Evolutionary conservation across 1,139 yeast genomes (phyloP).

Genomic region (Yamadazyma triangularis): DNA sequence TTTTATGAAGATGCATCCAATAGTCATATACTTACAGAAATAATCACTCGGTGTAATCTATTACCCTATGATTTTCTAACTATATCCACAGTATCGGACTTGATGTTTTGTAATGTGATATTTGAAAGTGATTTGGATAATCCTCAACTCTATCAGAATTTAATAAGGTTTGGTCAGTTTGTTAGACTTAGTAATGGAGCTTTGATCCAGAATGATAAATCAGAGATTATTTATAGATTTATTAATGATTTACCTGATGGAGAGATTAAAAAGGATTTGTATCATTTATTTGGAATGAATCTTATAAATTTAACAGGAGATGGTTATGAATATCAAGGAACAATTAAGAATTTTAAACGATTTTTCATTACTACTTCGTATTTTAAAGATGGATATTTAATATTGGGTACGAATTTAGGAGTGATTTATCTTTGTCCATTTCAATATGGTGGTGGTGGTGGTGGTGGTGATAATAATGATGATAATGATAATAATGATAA

Average conservation of each 20-base stretch:
- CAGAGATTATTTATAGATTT: conserved; percentile 7
- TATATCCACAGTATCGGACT: conserved; percentile 7
- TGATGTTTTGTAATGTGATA: conserved; percentile 11
- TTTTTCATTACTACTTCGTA: conserved; percentile 13
- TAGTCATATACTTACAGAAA: too few relatives aligned
- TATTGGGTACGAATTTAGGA: conserved; percentile 13
- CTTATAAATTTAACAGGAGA: conserved; percentile 5
- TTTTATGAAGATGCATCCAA: neutral
- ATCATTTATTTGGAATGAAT: conserved; percentile 15
- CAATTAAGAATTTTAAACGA: conserved; percentile 8
- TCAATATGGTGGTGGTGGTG: too few relatives aligned
- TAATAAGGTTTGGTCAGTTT: conserved; percentile 7
- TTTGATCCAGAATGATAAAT: conserved; percentile 7
- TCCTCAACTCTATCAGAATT: conserved; percentile 14
- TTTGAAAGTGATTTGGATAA: conserved; percentile 16
- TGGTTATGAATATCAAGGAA: conserved; percentile 6
- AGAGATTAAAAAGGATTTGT: conserved; percentile 14
- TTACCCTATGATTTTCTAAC: conserved; percentile 13
- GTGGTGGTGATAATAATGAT: too few relatives aligned
- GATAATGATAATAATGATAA: too few relatives aligned
- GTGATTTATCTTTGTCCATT: conserved; percentile 9
- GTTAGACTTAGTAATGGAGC: conserved; percentile 1
- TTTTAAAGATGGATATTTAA: conserved; percentile 10
- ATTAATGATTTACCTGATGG: conserved; percentile 11
- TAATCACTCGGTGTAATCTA: conserved; percentile 6